These are phyloP conservation scores for Leptodontidium sp. DNA, from an alignment of 2,329 filamentous ascomycete species.

Conservation along the genomic window DNA sequence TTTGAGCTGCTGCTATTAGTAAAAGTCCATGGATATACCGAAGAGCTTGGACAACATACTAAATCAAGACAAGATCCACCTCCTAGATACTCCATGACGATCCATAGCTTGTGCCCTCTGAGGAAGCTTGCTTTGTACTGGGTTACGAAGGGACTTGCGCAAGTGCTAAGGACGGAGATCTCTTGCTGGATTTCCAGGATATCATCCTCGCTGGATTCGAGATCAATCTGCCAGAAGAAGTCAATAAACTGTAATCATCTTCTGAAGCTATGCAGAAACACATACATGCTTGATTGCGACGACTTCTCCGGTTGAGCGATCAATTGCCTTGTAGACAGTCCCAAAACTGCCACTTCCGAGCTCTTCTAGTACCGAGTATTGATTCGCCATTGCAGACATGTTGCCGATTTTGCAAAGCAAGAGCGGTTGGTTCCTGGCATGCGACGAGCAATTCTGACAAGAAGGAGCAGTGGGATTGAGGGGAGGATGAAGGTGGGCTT, in stretches of 20 bases:
- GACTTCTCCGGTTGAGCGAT: slow-evolving; percentile 87
- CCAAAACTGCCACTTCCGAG: slow-evolving; percentile 81
- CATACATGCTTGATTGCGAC: slow-evolving; percentile 96
- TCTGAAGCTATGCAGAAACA: slow-evolving; percentile 25
- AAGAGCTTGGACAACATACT: slow-evolving; percentile 57
- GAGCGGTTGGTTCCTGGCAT: slow-evolving; percentile 27
- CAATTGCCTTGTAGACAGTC: slow-evolving; percentile 95
- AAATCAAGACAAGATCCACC: slow-evolving; percentile 95
- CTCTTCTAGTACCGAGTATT: slow-evolving; percentile 96
- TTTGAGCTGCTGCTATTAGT: slow-evolving; percentile 71
- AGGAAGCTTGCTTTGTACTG: slow-evolving; percentile 97
- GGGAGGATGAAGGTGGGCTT: not conserved
- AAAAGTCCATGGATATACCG: slow-evolving; percentile 8
- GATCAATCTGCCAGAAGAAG: slow-evolving; percentile 78
- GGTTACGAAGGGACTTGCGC: slow-evolving; percentile 91
- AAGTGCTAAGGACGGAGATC: slow-evolving; percentile 93
- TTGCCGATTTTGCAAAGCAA: slow-evolving; percentile 32
- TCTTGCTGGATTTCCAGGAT: slow-evolving; percentile 98
- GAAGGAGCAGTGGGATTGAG: slow-evolving; percentile 29
- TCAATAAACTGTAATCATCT: slow-evolving; percentile 23
- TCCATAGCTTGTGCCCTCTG: slow-evolving; percentile 97
- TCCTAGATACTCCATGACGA: slow-evolving; percentile 97
- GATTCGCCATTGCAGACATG: slow-evolving; percentile 67
- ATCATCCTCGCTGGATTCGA: slow-evolving; percentile 98
- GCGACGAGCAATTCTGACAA: slow-evolving; percentile 30